Conservation (phyloP, 345 rosid genomes). For the Geranium brycei region DNA sequence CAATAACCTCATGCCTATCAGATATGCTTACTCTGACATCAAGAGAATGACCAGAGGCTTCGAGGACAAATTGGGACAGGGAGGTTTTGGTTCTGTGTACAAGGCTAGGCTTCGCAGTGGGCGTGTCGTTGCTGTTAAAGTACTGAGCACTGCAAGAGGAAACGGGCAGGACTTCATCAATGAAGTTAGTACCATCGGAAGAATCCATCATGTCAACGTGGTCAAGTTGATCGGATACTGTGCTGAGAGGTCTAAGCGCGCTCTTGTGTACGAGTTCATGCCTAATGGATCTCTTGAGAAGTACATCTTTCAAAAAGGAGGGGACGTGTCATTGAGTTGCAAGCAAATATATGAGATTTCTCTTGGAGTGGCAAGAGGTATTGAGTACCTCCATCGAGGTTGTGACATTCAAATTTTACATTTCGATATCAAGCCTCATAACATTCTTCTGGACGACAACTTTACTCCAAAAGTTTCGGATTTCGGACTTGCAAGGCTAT, state of each 20-base stretch:
- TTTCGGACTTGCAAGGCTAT: conserved; percentile 8
- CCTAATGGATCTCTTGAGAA: conserved; percentile 15
- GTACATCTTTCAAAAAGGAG: conserved; percentile 2
- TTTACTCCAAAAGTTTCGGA: conserved; percentile 6
- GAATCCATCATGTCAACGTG: not conserved
- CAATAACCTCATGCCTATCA: not conserved
- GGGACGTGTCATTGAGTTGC: conserved; percentile 1
- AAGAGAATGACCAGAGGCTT: too few species aligned
- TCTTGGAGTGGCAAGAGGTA: conserved; percentile 12
- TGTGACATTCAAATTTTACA: conserved; percentile 14
- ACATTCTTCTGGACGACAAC: not conserved
- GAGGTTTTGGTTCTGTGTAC: conserved; percentile 2
- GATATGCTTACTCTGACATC: too few species aligned
- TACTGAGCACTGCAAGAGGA: not conserved
- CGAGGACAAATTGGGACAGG: not conserved
- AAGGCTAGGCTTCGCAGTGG: not conserved
- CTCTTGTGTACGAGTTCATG: not conserved
- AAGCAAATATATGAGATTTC: conserved; percentile 3
- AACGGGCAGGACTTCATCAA: conserved; percentile 4
- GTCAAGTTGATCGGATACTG: not conserved
- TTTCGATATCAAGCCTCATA: conserved; percentile 3
- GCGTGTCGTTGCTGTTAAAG: not conserved
- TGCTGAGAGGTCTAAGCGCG: not conserved
- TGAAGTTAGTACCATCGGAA: not conserved
- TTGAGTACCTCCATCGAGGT: conserved; percentile 11